Evolutionary conservation across 225 moss, liverwort and hornwort species (phyloP).

Genomic region (Bryum argenteum): DNA sequence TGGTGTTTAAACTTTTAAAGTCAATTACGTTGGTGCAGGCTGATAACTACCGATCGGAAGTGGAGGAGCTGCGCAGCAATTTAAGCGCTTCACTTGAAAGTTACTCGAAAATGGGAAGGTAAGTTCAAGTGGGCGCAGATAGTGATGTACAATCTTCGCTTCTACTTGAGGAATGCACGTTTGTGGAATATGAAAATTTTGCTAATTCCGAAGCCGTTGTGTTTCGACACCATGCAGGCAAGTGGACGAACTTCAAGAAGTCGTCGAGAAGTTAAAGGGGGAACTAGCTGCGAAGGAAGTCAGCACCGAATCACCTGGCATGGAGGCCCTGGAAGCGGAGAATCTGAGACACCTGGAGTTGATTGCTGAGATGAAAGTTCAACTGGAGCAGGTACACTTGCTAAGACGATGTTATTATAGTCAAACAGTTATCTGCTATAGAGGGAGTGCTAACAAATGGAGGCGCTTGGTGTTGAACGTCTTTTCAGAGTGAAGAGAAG

Average conservation of each 20-base stretch:
- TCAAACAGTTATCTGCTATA: neutral
- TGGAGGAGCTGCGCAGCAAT: slow-evolving; percentile 76
- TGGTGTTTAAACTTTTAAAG: neutral
- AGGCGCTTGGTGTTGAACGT: neutral
- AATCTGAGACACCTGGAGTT: slow-evolving; percentile 44
- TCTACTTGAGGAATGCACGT: neutral
- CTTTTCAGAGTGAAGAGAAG: slow-evolving; percentile 56
- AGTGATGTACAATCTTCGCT: neutral
- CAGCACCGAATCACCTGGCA: slow-evolving; percentile 21
- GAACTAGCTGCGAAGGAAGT: slow-evolving; percentile 43
- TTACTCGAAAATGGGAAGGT: slow-evolving; percentile 78
- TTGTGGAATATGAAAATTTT: neutral
- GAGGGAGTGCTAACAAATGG: slow-evolving; percentile 9
- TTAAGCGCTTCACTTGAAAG: slow-evolving; percentile 66
- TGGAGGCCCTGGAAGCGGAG: slow-evolving; percentile 39
- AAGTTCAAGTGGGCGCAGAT: neutral
- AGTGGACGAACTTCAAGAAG: slow-evolving; percentile 84
- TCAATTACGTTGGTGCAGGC: slow-evolving; percentile 49
- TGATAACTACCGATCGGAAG: slow-evolving; percentile 74
- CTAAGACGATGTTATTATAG: neutral
- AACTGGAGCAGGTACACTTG: slow-evolving; percentile 50
- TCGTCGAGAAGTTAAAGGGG: slow-evolving; percentile 58
- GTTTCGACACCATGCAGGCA: slow-evolving; percentile 50
- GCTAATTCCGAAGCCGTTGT: neutral
- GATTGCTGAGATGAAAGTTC: slow-evolving; percentile 42